phyloP scores from a whole-genome alignment of 2,329 filamentous ascomycete genomes.

The Beauveria sp. region DNA sequence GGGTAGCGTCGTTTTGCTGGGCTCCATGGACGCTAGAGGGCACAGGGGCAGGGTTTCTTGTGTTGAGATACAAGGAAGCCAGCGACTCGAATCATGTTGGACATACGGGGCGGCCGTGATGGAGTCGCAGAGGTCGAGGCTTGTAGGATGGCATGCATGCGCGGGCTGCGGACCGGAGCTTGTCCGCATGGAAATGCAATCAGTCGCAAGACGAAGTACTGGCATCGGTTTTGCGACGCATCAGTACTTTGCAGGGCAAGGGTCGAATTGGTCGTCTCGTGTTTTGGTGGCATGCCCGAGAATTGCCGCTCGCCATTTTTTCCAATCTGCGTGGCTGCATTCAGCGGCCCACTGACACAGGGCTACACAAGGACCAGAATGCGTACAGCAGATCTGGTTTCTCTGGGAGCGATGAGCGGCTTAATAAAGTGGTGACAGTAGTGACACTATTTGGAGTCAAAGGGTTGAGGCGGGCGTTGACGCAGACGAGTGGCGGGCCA shows the following conservation, averaged over 20 bases:
- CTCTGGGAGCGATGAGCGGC: too few species aligned
- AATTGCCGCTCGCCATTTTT: too few species aligned
- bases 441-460: too few species aligned
- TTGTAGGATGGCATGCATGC: background rate
- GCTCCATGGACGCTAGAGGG: background rate
- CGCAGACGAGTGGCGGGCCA: background rate
- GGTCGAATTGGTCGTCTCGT: background rate
- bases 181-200: background rate
- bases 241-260: too few species aligned
- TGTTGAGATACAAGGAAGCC: background rate
- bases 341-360: too few species aligned
- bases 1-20: background rate
- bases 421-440: too few species aligned
- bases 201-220: background rate
- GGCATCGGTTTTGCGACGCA: too few species aligned
- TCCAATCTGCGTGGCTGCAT: too few species aligned
- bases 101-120: background rate
- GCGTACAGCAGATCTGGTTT: too few species aligned
- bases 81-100: conserved; percentile 2
- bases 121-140: background rate
- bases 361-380: too few species aligned
- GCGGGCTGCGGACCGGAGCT: background rate
- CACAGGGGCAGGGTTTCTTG: background rate
- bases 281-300: background rate
- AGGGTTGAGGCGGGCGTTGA: too few species aligned